Percentiles rank a stretch among this genome's conserved stretches.
Evolutionary conservation across 108 stramenopile genomes (phyloP).

Genomic region (Stephanodiscus triporus): DNA sequence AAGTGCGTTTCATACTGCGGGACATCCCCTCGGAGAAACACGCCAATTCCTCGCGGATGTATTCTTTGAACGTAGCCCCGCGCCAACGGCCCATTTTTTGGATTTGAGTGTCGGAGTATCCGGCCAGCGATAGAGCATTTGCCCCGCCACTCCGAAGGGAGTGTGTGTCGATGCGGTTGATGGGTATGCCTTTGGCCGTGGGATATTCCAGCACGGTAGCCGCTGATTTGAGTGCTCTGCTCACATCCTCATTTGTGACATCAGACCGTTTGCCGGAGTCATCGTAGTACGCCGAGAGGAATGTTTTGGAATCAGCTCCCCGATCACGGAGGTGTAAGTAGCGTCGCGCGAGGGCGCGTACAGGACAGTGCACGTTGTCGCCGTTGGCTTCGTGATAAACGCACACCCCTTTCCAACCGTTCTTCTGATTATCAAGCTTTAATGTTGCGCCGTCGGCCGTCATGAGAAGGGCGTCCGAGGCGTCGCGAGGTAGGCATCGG

Average conservation of each 20-base stretch:
- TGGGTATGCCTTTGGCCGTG: background rate
- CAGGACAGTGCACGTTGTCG: background rate
- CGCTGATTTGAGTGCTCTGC: background rate
- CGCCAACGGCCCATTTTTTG: background rate
- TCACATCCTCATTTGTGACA: background rate
- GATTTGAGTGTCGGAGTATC: background rate
- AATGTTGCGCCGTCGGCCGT: background rate
- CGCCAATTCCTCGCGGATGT: background rate
- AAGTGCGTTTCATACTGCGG: background rate
- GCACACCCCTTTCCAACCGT: background rate
- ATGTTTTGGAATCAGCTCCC: background rate
- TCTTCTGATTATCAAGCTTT: background rate
- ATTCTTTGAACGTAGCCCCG: background rate
- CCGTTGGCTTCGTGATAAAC: background rate
- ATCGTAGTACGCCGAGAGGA: background rate
- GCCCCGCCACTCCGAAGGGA: background rate
- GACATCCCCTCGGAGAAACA: constrained; percentile 1
- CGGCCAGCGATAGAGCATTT: background rate
- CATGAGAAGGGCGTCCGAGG: background rate
- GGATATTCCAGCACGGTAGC: background rate
- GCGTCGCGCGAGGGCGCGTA: background rate
- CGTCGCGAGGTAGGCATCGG: background rate
- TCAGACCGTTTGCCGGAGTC: background rate
- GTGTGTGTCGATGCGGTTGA: background rate
- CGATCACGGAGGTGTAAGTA: background rate